phyloP scores from a whole-genome alignment of 2,329 filamentous ascomycete species.

The Sclerotinia nivalis region DNA sequence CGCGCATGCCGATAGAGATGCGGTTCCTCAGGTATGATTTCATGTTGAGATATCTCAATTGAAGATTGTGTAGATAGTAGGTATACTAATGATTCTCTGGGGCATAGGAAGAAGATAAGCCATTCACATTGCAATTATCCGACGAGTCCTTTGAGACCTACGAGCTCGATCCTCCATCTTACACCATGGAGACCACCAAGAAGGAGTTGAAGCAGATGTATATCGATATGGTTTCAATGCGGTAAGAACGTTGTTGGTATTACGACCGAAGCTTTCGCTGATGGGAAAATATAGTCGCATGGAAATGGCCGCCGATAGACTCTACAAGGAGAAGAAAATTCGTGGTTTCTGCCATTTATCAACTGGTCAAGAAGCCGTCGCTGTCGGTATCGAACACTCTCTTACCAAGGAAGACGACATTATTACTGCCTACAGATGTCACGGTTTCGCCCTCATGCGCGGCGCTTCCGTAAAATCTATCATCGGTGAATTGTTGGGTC shows the following conservation, averaged over 20 bases:
- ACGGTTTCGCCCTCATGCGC: conserved; percentile 97
- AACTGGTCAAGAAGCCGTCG: conserved; percentile 95
- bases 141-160: conserved; percentile 99
- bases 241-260: conserved; percentile 59
- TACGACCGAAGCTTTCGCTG: conserved; percentile 22
- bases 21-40: conserved; percentile 62
- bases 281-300: conserved; percentile 68
- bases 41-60: conserved; percentile 16
- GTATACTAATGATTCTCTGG: neutral
- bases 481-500: conserved; percentile 92
- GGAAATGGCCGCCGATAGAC: conserved; percentile 98
- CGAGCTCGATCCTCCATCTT: conserved; percentile 93
- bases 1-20: conserved; percentile 79
- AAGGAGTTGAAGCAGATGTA: conserved; percentile 99
- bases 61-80: neutral
- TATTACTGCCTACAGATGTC: conserved; percentile 98
- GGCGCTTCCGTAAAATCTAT: conserved; percentile 87
- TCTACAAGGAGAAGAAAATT: conserved; percentile 99
- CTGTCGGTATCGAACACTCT: conserved; percentile 94
- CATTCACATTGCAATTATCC: conserved; percentile 87
- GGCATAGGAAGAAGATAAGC: conserved; percentile 83
- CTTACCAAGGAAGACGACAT: conserved; percentile 89
- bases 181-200: conserved; percentile 93
- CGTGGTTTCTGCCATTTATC: conserved; percentile 99
- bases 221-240: conserved; percentile 91